Evolutionary conservation across 257 asterid species (phyloP).

Genomic region (Solanum chilense): DNA sequence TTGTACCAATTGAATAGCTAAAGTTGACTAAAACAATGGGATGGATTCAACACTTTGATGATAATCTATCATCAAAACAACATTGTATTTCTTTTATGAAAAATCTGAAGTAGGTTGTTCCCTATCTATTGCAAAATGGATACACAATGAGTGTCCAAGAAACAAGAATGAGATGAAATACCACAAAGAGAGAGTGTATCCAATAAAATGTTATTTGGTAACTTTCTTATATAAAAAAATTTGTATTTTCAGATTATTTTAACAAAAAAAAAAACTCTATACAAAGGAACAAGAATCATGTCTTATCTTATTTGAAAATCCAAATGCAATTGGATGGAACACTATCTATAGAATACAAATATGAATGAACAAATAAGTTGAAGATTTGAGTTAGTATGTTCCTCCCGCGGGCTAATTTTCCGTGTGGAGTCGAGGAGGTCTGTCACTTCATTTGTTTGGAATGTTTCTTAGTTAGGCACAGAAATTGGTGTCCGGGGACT

Average conservation of each 20-base stretch:
- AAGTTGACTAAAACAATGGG: too few relatives aligned
- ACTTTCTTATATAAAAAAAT: neutral
- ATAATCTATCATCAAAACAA: neutral
- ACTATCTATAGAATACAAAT: neutral
- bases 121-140: neutral
- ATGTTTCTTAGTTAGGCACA: neutral
- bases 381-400: neutral
- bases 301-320: neutral
- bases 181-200: neutral
- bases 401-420: neutral
- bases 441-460: neutral
- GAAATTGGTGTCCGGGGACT: slow-evolving; percentile 71
- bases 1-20: too few relatives aligned
- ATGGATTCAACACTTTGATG: too few relatives aligned
- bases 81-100: neutral
- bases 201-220: neutral
- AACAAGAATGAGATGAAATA: neutral
- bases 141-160: neutral
- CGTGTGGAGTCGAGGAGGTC: neutral
- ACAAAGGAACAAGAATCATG: neutral
- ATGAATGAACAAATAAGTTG: neutral
- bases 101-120: neutral
- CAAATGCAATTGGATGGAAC: neutral
- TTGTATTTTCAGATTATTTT: neutral
- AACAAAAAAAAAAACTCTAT: neutral